These are phyloP conservation scores for Phytopythium aichiense DNA, from an alignment of 352 stramenopile species.

Conservation along the genomic window DNA sequence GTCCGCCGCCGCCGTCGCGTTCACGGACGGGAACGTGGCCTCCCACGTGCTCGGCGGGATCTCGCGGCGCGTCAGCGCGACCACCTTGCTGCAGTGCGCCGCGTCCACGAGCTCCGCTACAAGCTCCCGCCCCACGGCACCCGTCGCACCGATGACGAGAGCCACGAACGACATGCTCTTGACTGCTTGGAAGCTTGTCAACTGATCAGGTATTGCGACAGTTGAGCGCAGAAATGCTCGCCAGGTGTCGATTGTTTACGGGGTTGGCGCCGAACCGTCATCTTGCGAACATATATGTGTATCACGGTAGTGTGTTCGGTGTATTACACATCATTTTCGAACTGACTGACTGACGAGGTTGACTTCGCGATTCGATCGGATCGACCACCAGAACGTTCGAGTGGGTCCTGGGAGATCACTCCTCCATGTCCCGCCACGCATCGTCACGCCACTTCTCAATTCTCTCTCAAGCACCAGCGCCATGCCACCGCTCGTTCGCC, in stretches of 20 bases:
- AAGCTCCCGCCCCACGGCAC: slow-evolving; percentile 58
- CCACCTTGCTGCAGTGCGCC: slow-evolving; percentile 46
- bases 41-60: slow-evolving; percentile 40
- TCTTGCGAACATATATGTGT: not conserved
- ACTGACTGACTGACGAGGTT: not conserved
- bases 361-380: not conserved
- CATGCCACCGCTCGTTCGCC: slow-evolving; percentile 11
- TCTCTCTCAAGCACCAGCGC: not conserved
- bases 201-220: not conserved
- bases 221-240: not conserved
- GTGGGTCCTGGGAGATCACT: not conserved
- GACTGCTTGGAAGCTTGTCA: not conserved
- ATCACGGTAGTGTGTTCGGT: not conserved
- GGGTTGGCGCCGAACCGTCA: not conserved
- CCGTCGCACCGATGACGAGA: slow-evolving; percentile 56
- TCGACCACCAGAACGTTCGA: slow-evolving; percentile 4
- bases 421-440: not conserved
- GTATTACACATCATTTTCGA: not conserved
- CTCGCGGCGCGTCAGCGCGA: slow-evolving; percentile 53
- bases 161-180: slow-evolving; percentile 33
- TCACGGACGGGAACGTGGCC: slow-evolving; percentile 38
- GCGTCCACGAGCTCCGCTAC: slow-evolving; percentile 60
- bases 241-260: not conserved
- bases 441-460: not conserved
- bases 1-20: slow-evolving; percentile 25